Evolutionary conservation across 352 stramenopile species (phyloP).

Genomic region (Bremia lactucae): DNA sequence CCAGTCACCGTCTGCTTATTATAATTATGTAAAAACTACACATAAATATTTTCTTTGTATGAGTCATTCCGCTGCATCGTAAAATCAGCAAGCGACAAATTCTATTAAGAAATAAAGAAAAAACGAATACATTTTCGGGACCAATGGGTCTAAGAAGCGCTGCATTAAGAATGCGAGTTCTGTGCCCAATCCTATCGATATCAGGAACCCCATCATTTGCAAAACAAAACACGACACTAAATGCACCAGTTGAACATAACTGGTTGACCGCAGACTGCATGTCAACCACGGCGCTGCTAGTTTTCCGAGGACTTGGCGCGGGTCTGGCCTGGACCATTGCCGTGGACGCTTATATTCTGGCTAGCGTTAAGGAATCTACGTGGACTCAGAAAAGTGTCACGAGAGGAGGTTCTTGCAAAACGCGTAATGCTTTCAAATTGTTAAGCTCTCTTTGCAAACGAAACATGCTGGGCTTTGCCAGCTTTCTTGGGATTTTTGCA

Average conservation of each 20-base stretch:
- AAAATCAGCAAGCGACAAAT: too few species aligned
- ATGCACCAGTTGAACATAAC: conserved; percentile 16
- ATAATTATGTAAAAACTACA: too few species aligned
- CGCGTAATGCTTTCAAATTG: conserved; percentile 21
- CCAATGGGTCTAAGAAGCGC: conserved; percentile 1
- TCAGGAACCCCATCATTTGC: conserved; percentile 3
- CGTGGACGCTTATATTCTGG: conserved; percentile 52
- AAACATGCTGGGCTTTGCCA: conserved; percentile 62
- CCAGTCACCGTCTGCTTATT: too few species aligned
- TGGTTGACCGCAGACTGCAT: conserved; percentile 43
- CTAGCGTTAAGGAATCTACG: conserved; percentile 23
- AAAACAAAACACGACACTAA: conserved; percentile 7
- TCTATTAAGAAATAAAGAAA: too few species aligned
- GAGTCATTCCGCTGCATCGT: too few species aligned
- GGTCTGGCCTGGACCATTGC: conserved; percentile 67
- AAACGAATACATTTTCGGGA: too few species aligned
- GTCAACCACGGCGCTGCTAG: conserved; percentile 47
- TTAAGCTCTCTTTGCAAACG: conserved; percentile 24
- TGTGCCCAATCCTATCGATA: conserved; percentile 15
- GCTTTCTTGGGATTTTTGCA: conserved; percentile 65
- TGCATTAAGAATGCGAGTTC: conserved; percentile 3
- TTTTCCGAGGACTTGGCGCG: conserved; percentile 49
- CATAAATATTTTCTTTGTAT: too few species aligned
- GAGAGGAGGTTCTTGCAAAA: conserved; percentile 13
- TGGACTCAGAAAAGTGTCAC: conserved; percentile 29